Evolutionary conservation across 2,329 filamentous ascomycete species (phyloP), one percentile per base, ranked within the genome.

Genomic region (Xylaria sp.): DNA sequence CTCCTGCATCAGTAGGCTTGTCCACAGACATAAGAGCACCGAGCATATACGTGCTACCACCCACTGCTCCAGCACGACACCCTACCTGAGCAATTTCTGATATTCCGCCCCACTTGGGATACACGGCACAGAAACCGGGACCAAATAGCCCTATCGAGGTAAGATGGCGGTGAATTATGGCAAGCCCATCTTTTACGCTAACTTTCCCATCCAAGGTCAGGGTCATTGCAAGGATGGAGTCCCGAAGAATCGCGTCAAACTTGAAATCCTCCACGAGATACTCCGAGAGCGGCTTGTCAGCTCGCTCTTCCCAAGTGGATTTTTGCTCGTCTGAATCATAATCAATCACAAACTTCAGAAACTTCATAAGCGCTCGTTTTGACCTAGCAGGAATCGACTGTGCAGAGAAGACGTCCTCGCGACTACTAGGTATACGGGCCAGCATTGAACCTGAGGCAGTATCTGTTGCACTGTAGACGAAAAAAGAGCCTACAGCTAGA

Each of bases 21-120:
- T 78, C 74, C 18, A 78, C 74, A 54, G 86, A 79, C 63, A 96
- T 83, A 10, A 90, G 90, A 58, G 91, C 91, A 52, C 90, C 92
- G 18, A 98, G 88, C 79, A 97, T 93, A 81, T 98, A 98, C 3
- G 97, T 88, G 12, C 91, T 93, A 57, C 96, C 96, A 44, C 95
- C 95, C 7, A 99, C 96, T 23, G 95, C 95, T 70, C 91, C 90
- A 48, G 95, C 94, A 74, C 95, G 92, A 79, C 96, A 98, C 4
- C 91, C 93, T 28, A 97, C 94, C 83, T 99, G 95, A 37, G 92
- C 90, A 69, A 98, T 89, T 81, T 99, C 95, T 39, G 94, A 92
- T 56, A 92, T 85, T 34, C 95, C 94, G 56, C 95, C 95, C 91
- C 94, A 99, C 84, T 97, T 98, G 25, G 94, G 91, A 73, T 97